These are phyloP conservation scores for Trichoderma polysporum DNA, from an alignment of 2,329 filamentous ascomycete species.

Conservation along the genomic window DNA sequence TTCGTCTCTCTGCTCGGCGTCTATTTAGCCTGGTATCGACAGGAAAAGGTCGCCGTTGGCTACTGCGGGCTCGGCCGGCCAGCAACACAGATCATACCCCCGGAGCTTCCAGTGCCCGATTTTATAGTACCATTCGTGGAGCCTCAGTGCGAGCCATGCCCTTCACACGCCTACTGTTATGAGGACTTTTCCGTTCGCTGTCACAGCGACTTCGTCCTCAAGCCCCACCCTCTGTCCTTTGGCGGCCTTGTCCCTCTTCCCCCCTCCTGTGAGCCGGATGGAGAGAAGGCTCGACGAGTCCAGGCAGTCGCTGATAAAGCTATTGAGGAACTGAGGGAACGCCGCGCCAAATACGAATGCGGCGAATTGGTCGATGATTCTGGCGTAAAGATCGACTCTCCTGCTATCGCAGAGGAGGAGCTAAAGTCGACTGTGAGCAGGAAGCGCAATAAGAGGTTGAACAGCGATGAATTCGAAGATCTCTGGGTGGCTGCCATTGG, in stretches of 20 bases:
- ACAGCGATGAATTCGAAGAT: slow-evolving; percentile 85
- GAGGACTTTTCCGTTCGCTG: slow-evolving; percentile 74
- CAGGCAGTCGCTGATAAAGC: slow-evolving; percentile 85
- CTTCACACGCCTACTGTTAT: slow-evolving; percentile 86
- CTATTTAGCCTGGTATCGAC: slow-evolving; percentile 80
- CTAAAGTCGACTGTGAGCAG: slow-evolving; percentile 74
- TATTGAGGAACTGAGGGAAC: slow-evolving; percentile 80
- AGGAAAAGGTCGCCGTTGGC: slow-evolving; percentile 94
- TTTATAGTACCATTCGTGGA: slow-evolving; percentile 67
- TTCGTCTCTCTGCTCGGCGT: slow-evolving; percentile 67
- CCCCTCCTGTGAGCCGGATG: slow-evolving; percentile 92
- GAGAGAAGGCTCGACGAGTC: slow-evolving; percentile 83
- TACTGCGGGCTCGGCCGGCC: slow-evolving; percentile 84
- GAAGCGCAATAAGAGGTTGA: slow-evolving; percentile 80
- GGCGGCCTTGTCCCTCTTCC: slow-evolving; percentile 79
- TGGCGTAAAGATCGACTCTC: slow-evolving; percentile 58
- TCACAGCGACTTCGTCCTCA: slow-evolving; percentile 82
- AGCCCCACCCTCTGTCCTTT: slow-evolving; percentile 78
- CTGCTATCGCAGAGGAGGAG: slow-evolving; percentile 64
- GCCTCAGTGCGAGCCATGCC: slow-evolving; percentile 87
- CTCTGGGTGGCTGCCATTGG: slow-evolving; percentile 74
- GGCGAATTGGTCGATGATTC: slow-evolving; percentile 66
- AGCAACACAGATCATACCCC: slow-evolving; percentile 51
- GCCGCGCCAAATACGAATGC: slow-evolving; percentile 87
- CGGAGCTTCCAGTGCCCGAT: slow-evolving; percentile 62